A percentile compares a stretch with the other conserved stretches of the same genome.
Conservation (phyloP, 371 early-diverging fungal species). For the Thermomucor indicae-seudaticae region DNA sequence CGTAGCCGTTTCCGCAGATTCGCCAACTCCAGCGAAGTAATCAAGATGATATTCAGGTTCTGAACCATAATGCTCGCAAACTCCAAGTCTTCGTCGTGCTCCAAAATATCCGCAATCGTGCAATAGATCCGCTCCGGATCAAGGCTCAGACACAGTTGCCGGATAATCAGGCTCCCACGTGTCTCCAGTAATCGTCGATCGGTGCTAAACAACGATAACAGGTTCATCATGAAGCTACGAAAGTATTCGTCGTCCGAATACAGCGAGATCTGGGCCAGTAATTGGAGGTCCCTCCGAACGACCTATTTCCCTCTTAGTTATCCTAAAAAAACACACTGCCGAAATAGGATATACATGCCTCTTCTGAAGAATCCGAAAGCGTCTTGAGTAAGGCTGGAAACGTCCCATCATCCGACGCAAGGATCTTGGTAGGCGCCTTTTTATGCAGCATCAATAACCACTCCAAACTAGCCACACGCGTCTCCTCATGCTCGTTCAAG, state of each 20-base stretch:
- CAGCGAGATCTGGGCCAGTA: constrained; percentile 85
- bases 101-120: constrained; percentile 76
- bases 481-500: constrained; percentile 79
- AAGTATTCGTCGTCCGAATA: constrained; percentile 77
- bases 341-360: too few relatives aligned
- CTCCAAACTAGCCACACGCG: constrained; percentile 81
- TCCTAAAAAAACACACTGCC: constrained; percentile 19
- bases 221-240: constrained; percentile 69
- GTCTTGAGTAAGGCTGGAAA: constrained; percentile 80
- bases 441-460: constrained; percentile 93
- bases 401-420: constrained; percentile 73
- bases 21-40: constrained; percentile 82
- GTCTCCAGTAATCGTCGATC: constrained; percentile 82
- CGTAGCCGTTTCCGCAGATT: constrained; percentile 73
- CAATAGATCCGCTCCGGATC: constrained; percentile 85
- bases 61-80: constrained; percentile 92
- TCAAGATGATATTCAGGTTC: constrained; percentile 86
- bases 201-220: constrained; percentile 76
- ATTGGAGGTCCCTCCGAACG: constrained; percentile 79
- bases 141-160: constrained; percentile 82
- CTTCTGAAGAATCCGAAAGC: constrained; percentile 87
- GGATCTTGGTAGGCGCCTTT: constrained; percentile 74
- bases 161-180: constrained; percentile 81
- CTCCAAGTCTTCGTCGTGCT: constrained; percentile 79
- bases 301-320: constrained; percentile 34